Base-by-base conservation (phyloP, 371 early-diverging fungal genomes). In the Blastocladiella emersonii region DNA sequence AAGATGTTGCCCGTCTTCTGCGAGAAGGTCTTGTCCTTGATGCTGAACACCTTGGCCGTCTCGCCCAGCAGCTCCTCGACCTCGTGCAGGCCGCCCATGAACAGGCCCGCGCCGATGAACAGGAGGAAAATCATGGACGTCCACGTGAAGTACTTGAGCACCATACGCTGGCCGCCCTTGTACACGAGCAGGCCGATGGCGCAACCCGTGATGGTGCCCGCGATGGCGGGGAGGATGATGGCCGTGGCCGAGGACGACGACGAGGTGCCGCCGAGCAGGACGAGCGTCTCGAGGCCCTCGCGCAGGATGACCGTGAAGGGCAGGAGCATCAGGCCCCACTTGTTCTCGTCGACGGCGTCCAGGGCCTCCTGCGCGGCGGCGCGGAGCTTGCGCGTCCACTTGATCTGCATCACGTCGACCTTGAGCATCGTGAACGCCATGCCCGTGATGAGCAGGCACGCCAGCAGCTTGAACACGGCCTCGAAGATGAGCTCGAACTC, bases 381-480 rank as follows among this genome's bases (percentile, higher is more conserved):
- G 30, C 30, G 27, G 8, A 59, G 32, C 44, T 59, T 59, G 37
- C 32, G 37, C 37, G n/a, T 39, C 59, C 59, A 59, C 44, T 59
- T 59, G 36, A 25, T 7, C 44, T 59, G 59, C 59, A 34, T 35
- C 0, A 15, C 8, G 30, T 59, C 41, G 43, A 36, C 44, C 21
- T 43, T n/a, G 15, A 59, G 15, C 36, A 59, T 34, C 44, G 59
- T 59, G 59, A 59, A 59, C 27, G 19, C 34, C 59, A 59, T 32
- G 59, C 12, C 10, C 25, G 59, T 41, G 25, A 59, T 37, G 0
- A 59, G 12, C 17, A 37, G 25, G 1, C 12, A 3, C 1, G 59
- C 59, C 12, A 59, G 8, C 25, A 27, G 15, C 59, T 25, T 34
- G 37, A 59, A 34, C 25, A 59, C 25, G 30, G 37, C 59, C 10